Percentiles rank a stretch among this genome's conserved stretches.
These are phyloP conservation scores for Ulota crispa DNA, from an alignment of 225 moss, liverwort and hornwort species.

Conservation along the genomic window DNA sequence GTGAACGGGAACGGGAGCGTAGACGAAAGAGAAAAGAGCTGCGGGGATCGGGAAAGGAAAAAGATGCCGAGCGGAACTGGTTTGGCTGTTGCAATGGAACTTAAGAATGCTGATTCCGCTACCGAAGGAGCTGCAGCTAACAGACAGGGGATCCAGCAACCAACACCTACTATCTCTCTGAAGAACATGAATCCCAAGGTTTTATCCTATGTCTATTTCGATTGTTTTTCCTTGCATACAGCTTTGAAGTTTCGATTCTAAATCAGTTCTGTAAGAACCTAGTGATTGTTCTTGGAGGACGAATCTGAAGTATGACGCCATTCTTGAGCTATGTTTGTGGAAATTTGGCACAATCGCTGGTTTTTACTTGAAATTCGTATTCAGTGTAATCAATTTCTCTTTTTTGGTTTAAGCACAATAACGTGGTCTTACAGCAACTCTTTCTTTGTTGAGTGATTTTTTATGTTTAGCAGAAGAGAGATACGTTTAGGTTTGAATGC, in stretches of 20 bases:
- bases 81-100: constrained; percentile 35
- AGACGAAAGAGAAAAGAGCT: constrained; percentile 5
- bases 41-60: constrained; percentile 1
- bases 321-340: background rate
- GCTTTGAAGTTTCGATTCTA: background rate
- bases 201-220: constrained; percentile 18
- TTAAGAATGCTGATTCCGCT: constrained; percentile 33
- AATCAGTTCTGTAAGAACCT: background rate
- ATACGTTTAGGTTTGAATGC: constrained; percentile 7
- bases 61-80: constrained; percentile 60
- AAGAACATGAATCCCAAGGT: constrained; percentile 79
- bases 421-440: background rate
- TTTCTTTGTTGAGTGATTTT: background rate
- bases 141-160: constrained; percentile 15
- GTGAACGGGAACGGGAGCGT: background rate
- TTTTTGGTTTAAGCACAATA: background rate
- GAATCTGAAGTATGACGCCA: constrained; percentile 14
- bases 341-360: background rate
- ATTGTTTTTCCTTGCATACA: background rate
- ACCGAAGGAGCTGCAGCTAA: constrained; percentile 22
- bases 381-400: background rate
- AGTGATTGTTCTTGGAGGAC: background rate
- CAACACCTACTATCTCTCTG: constrained; percentile 47
- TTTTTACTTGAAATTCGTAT: background rate
- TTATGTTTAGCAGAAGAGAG: background rate